Evolutionary conservation across 108 stramenopile genomes (phyloP).

Genomic region (Stephanodiscus triporus): DNA sequence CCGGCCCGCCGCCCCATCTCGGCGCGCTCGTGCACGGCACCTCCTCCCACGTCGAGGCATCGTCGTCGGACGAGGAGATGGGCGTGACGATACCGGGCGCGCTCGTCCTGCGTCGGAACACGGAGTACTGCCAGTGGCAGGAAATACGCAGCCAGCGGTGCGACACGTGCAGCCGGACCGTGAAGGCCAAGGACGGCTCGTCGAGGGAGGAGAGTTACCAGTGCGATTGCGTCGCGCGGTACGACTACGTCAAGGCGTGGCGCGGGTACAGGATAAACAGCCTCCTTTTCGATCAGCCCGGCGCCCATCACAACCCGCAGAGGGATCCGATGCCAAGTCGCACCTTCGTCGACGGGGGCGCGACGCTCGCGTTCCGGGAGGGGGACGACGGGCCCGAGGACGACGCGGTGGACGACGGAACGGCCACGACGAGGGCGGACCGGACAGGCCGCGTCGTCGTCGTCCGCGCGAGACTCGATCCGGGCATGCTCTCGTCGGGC

Average conservation of each 20-base stretch:
- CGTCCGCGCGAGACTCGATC: slow-evolving; percentile 15
- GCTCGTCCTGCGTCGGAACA: slow-evolving; percentile 21
- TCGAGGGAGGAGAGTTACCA: slow-evolving; percentile 29
- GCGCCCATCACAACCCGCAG: slow-evolving; percentile 49
- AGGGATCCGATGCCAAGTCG: slow-evolving; percentile 44
- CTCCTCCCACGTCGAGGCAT: not conserved
- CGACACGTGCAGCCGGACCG: slow-evolving; percentile 31
- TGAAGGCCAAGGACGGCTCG: slow-evolving; percentile 39
- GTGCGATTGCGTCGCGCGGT: slow-evolving; percentile 39
- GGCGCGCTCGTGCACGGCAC: slow-evolving; percentile 18
- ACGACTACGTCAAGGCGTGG: slow-evolving; percentile 48
- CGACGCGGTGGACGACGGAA: not conserved
- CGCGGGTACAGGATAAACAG: slow-evolving; percentile 20
- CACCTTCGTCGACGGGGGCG: slow-evolving; percentile 25
- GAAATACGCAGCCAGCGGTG: slow-evolving; percentile 25
- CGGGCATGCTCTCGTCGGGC: slow-evolving; percentile 24
- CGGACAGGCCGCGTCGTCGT: no score
- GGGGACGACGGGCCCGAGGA: not conserved
- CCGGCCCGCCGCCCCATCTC: slow-evolving; percentile 4
- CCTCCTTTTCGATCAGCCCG: slow-evolving; percentile 46
- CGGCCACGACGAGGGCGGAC: no score
- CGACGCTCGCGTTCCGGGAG: slow-evolving; percentile 12
- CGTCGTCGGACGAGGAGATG: slow-evolving; percentile 10
- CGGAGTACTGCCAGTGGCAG: slow-evolving; percentile 46
- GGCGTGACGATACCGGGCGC: slow-evolving; percentile 28